A percentile compares a stretch with the other conserved stretches of the same genome.
Evolutionary conservation across 192 early-diverging fungal genomes (phyloP).

Genomic region (Irineochytrium annulatum): DNA sequence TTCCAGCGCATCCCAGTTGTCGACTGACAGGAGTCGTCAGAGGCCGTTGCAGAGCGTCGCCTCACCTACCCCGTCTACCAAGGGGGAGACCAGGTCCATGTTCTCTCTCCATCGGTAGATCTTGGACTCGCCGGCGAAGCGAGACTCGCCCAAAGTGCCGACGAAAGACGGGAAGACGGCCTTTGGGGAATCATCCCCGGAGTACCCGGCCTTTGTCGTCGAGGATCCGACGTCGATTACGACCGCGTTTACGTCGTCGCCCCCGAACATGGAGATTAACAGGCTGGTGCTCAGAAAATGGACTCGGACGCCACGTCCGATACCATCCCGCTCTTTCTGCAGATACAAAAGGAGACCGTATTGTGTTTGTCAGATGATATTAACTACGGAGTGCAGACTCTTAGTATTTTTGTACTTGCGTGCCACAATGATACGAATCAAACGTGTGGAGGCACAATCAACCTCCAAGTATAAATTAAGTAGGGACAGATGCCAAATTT

Average conservation of each 20-base stretch:
- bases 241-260: constrained; percentile 88
- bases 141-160: neutral
- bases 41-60: neutral
- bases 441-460: too few relatives aligned
- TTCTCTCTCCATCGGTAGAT: constrained; percentile 57
- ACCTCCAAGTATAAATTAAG: too few relatives aligned
- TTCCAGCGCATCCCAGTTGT: constrained; percentile 93
- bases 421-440: too few relatives aligned
- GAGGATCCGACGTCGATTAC: constrained; percentile 90
- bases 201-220: constrained; percentile 87
- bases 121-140: constrained; percentile 39
- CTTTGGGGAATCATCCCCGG: constrained; percentile 94
- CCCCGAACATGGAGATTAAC: too few relatives aligned
- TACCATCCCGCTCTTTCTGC: too few relatives aligned
- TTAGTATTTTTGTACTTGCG: too few relatives aligned
- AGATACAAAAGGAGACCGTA: too few relatives aligned
- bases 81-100: constrained; percentile 80
- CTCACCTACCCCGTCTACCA: constrained; percentile 82
- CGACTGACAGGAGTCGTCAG: constrained; percentile 49
- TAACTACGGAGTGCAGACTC: too few relatives aligned
- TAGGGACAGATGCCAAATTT: too few relatives aligned
- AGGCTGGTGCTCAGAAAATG: too few relatives aligned
- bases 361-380: too few relatives aligned
- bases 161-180: constrained; percentile 69
- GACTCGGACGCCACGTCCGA: too few relatives aligned